phyloP scores from a whole-genome alignment of 257 asterid species.

The Plantago ovata region DNA sequence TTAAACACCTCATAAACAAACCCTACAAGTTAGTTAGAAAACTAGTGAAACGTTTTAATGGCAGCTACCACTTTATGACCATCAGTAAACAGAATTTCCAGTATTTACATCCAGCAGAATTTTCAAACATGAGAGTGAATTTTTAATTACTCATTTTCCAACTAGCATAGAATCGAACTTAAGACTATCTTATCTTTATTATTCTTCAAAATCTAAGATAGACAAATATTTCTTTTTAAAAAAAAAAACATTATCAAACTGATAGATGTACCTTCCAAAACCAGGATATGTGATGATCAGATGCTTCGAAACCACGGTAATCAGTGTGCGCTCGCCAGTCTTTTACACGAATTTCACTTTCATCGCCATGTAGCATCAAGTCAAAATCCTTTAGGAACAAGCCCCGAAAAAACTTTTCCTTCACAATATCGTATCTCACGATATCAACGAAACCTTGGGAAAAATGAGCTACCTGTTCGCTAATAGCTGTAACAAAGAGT shows the following conservation, averaged over 20 bases:
- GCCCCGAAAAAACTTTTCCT: constrained; percentile 58
- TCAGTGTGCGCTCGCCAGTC: constrained; percentile 92
- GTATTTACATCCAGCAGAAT: no score
- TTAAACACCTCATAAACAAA: neutral
- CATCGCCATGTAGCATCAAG: constrained; percentile 77
- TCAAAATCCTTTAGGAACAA: constrained; percentile 72
- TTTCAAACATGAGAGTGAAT: no score
- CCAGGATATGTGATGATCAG: constrained; percentile 78
- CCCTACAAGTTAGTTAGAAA: neutral
- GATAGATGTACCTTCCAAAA: constrained; percentile 71
- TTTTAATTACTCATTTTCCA: no score
- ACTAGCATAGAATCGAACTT: no score
- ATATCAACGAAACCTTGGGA: constrained; percentile 69
- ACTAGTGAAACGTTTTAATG: no score
- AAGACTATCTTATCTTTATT: neutral
- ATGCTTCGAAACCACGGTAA: constrained; percentile 60
- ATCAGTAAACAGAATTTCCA: no score
- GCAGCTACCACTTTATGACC: no score
- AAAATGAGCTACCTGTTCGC: constrained; percentile 65
- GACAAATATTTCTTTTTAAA: no score
- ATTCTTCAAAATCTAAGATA: neutral
- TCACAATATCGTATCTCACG: constrained; percentile 30
- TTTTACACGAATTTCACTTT: constrained; percentile 65
- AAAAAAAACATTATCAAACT: no score
- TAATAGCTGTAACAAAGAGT: constrained; percentile 55